Evolutionary conservation across 306 rosid species (phyloP).

Genomic region (Erythrophleum fordii): DNA sequence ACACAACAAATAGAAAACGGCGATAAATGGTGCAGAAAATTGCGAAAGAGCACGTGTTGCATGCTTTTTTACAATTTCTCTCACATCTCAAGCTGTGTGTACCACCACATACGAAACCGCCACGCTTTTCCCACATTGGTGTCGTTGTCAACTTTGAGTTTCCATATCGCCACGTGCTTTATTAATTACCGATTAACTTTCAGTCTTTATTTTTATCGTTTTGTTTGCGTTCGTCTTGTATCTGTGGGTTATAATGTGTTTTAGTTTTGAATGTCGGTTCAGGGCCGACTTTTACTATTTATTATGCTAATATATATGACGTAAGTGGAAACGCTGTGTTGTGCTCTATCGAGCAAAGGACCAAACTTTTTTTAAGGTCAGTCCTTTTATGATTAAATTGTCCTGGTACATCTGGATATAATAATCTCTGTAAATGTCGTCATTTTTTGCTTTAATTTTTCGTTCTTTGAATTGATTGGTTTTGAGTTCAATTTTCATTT

Average conservation of each 20-base stretch:
- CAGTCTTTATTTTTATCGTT: not conserved
- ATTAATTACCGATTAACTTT: not conserved
- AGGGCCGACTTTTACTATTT: too few species aligned
- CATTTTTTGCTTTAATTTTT: not conserved
- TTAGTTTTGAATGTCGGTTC: too few species aligned
- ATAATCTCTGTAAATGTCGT: too few species aligned
- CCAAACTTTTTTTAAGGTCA: too few species aligned
- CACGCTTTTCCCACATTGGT: not conserved
- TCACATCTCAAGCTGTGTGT: conserved; percentile 13
- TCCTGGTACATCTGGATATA: not conserved
- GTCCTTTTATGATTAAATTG: too few species aligned
- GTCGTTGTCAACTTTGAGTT: not conserved
- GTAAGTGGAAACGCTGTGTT: too few species aligned
- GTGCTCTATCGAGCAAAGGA: too few species aligned
- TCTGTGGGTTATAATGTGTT: too few species aligned
- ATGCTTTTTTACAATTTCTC: not conserved
- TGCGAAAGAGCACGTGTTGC: conserved; percentile 32
- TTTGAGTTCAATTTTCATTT: not conserved
- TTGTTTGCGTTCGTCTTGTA: too few species aligned
- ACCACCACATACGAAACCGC: conserved; percentile 30
- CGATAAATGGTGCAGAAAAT: too few species aligned
- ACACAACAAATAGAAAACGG: conserved; percentile 39
- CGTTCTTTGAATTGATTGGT: not conserved
- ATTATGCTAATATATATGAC: too few species aligned
- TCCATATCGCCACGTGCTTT: conserved; percentile 6